A percentile compares a stretch with the other conserved stretches of the same genome.
Conservation (phyloP, 2,329 filamentous ascomycete genomes). For the Sarocladium oryzae region DNA sequence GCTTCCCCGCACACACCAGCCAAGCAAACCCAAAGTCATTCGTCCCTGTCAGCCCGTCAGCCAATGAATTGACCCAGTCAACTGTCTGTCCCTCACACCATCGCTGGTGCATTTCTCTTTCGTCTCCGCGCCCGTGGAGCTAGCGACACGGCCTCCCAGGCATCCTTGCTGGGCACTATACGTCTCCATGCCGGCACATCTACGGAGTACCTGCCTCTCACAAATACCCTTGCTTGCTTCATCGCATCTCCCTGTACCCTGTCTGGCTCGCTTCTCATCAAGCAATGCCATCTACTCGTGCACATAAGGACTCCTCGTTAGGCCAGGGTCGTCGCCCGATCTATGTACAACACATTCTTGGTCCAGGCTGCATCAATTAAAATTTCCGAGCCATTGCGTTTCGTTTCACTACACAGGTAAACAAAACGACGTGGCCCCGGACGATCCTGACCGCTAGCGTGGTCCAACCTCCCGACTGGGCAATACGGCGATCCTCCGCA, state of each 20-base stretch:
- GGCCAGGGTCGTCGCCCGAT: too few relatives aligned
- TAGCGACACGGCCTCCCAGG: neutral
- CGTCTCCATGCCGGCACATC: conserved; percentile 2
- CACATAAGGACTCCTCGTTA: too few relatives aligned
- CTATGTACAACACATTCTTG: too few relatives aligned
- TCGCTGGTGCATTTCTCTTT: neutral
- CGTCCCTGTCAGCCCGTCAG: neutral
- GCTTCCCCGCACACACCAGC: conserved; percentile 3
- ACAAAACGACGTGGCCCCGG: neutral
- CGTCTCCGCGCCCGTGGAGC: neutral
- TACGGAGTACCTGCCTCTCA: neutral
- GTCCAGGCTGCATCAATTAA: neutral
- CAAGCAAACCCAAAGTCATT: neutral
- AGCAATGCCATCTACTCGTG: neutral
- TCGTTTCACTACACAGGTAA: neutral
- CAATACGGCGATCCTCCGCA: neutral
- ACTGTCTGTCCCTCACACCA: neutral
- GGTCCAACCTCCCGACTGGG: neutral
- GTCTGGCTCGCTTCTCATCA: neutral
- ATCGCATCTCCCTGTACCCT: neutral
- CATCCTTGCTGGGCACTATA: neutral
- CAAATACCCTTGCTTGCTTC: neutral
- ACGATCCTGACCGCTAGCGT: neutral
- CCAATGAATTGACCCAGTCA: neutral
- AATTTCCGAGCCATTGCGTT: neutral